These are phyloP conservation scores for Hypoxylon sp. DNA, from an alignment of 2,329 filamentous ascomycete species.

Conservation along the genomic window DNA sequence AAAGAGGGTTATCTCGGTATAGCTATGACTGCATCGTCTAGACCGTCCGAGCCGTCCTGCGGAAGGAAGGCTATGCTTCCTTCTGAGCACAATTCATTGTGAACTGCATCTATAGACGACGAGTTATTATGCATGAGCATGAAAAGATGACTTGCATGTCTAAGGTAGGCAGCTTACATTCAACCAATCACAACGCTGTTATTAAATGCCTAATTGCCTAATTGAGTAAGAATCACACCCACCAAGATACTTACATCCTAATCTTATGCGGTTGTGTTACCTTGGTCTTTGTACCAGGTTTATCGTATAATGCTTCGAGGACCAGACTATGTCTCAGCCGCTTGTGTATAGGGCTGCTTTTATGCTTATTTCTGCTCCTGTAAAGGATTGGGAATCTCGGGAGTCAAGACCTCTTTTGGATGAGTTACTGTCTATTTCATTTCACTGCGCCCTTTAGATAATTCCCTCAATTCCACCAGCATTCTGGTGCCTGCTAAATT, in stretches of 20 bases:
- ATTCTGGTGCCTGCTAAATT: not conserved
- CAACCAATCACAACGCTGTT: constrained; percentile 24
- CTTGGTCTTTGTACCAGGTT: not conserved
- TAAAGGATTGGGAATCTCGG: not conserved
- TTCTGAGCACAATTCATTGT: not conserved
- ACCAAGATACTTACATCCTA: not conserved
- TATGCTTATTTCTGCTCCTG: not conserved
- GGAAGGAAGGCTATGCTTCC: constrained; percentile 4
- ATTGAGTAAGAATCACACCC: constrained; percentile 18
- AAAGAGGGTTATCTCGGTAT: not conserved
- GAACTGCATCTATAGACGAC: not conserved
- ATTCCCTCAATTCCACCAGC: not conserved
- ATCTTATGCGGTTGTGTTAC: not conserved
- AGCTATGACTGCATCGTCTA: constrained; percentile 7
- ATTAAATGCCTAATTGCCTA: constrained; percentile 15
- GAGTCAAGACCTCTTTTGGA: not conserved
- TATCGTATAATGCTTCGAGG: not conserved
- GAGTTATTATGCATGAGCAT: not conserved
- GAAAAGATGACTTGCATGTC: not conserved
- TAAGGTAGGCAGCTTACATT: not conserved
- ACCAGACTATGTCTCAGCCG: not conserved
- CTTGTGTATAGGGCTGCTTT: not conserved
- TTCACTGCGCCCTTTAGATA: not conserved
- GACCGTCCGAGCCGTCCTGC: not conserved
- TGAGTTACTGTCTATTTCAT: not conserved